Conservation (phyloP, 2,329 filamentous ascomycete genomes). For the Graphium sp. region DNA sequence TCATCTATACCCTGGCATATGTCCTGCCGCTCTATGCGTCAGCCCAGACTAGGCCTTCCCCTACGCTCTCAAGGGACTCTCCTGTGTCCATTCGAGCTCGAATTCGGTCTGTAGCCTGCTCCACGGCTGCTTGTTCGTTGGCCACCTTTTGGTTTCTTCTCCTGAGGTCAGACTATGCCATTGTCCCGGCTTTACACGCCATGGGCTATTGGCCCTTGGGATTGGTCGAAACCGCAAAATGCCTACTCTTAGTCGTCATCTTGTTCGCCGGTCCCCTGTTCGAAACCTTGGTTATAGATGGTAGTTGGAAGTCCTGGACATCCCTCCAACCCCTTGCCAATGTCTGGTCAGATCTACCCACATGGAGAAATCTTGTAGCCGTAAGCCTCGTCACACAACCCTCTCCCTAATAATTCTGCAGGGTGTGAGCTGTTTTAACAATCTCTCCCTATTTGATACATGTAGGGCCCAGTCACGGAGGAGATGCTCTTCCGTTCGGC, state of each 20-base stretch:
- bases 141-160: constrained; percentile 52
- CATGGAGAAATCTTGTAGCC: constrained; percentile 74
- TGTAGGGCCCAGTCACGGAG: constrained; percentile 82
- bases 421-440: not conserved
- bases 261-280: constrained; percentile 78
- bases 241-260: constrained; percentile 54
- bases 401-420: constrained; percentile 4
- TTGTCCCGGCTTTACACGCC: constrained; percentile 39
- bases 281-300: constrained; percentile 59
- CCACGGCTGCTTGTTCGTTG: constrained; percentile 51
- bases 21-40: constrained; percentile 84
- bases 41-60: constrained; percentile 60
- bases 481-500: constrained; percentile 87
- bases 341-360: constrained; percentile 56
- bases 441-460: constrained; percentile 20
- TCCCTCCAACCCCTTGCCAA: constrained; percentile 35
- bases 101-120: constrained; percentile 62
- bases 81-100: constrained; percentile 79
- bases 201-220: constrained; percentile 73
- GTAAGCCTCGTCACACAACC: constrained; percentile 30
- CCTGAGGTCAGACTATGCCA: constrained; percentile 26
- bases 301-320: constrained; percentile 49
- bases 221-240: constrained; percentile 42
- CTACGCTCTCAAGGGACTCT: constrained; percentile 66
- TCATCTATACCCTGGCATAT: constrained; percentile 75